Evolutionary conservation across 2,329 filamentous ascomycete genomes (phyloP), one percentile per base, ranked within the genome.

Genomic region (Knoxdaviesia proteae): DNA sequence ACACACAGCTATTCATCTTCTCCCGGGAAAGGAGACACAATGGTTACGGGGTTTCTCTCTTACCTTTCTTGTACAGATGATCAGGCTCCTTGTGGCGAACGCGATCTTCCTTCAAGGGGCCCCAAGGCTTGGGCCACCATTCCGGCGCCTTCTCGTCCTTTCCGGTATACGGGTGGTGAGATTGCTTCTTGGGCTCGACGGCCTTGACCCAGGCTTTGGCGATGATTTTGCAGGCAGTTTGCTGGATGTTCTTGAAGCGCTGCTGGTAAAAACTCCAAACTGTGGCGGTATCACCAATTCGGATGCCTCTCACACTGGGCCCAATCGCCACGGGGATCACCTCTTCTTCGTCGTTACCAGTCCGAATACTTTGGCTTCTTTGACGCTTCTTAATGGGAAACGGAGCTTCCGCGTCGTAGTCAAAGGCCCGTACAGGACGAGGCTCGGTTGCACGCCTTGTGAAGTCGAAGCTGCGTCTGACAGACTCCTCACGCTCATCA

Each of bases 111-210:
- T 66, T 64, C 0, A 63, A 61, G 1, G 57, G 52, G 0, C 69
- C 62, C 65, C 68, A 67, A 6, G 64, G 59, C 52, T 68, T 63
- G 3, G 76, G 76, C 77, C 77, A 80, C 77, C 77, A 81, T 42
- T 69, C 68, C 0, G 76, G 74, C 1, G 69, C 69, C 49, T 71
- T 74, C 33, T 68, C 67, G 39, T 77, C 68, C 33, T 68, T 70
- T n/a, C 67, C 65, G 1, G 75, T 80, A 52, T 86, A 86, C 0
- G 80, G 80, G 50, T 80, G 74, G 11, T 71, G 77, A 0, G 77
- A 77, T 56, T 84, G 80, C 56, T 86, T 86, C 58, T 80, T 83
- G 0, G 80, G 80, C 50, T 81, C 78, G 2, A 84, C 72, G 2
- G 73, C 66, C 52, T 83, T 83, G 46, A 86, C 75, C 72, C 80